Conservation (phyloP, 2,329 filamentous ascomycete species). For the Stemphylium vesicarium region DNA sequence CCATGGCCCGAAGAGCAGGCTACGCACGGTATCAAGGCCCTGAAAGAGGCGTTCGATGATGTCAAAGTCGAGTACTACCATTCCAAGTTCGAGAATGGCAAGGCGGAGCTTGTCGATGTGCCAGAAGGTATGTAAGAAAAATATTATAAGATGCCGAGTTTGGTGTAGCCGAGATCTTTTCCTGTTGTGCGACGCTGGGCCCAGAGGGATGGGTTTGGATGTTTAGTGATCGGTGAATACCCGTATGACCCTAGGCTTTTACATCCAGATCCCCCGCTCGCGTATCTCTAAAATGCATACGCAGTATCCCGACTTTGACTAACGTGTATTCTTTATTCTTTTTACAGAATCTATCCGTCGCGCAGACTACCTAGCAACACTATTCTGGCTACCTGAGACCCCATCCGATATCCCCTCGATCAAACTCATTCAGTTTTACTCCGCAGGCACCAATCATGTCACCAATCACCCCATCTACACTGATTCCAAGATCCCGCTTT, state of each 20-base stretch:
- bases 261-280: too few relatives aligned
- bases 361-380: constrained; percentile 57
- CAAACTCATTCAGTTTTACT: constrained; percentile 63
- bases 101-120: constrained; percentile 45
- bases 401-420: constrained; percentile 48
- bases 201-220: background rate
- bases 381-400: constrained; percentile 53
- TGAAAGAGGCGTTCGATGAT: constrained; percentile 40
- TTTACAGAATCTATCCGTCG: constrained; percentile 49
- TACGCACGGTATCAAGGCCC: constrained; percentile 26
- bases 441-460: constrained; percentile 64
- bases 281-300: too few relatives aligned
- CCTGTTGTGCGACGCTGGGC: background rate
- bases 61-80: constrained; percentile 40
- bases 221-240: background rate
- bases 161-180: background rate
- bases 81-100: constrained; percentile 41
- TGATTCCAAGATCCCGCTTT: constrained; percentile 59
- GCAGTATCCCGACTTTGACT: background rate
- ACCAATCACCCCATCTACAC: constrained; percentile 60
- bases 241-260: background rate
- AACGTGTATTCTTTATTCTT: background rate
- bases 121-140: constrained; percentile 46
- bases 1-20: constrained; percentile 46
- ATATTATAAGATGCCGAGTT: background rate